Base-by-base conservation (phyloP, 2,329 filamentous ascomycete species). In the Colletotrichum coccodes region DNA sequence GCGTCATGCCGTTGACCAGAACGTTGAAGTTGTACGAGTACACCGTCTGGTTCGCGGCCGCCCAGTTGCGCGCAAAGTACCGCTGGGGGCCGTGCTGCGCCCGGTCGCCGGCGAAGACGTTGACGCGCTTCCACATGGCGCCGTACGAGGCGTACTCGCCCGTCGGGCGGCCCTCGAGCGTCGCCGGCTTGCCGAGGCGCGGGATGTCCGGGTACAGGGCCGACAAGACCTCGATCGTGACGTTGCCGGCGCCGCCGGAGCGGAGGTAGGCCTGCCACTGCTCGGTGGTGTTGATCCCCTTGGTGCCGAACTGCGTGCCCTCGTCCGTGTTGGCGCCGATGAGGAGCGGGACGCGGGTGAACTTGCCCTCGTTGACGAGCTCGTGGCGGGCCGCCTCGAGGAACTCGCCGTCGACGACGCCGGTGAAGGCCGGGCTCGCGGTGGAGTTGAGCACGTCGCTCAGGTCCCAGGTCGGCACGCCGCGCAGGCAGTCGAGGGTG, bases 261-360 rank as follows among this genome's bases (percentile, higher is more conserved):
- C 73, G 69, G 16, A 86, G 76, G 57, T 77, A 80, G 23, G 76
- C 74, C 50, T 80, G 76, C 73, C 90, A 87, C 57, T 90, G 82
- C 18, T 79, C 82, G 12, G 82, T 85, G 1, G 84, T 88, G 74
- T 90, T 86, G 70, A 91, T 84, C 18, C 84, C 85, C 6, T 70
- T 75, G 12, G 84, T 82, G 0, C 82, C 85, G 73, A 91, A 91
- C 1, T 81, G 80, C 1, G 85, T 86, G 44, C 80, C 91, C 75
- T 93, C 91, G 72, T 93, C 91, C 1, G 85, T 86, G 76, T 92
- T 92, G 40, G 85, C 85, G 7, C 91, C 91, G 38, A 85, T 80
- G 7, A 93, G 82, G 46, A 92, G 85, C 1, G 90, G 89, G 0
- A 92, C 88, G 60, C 88, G 84, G 64, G 91, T 86, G 71, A 92